Base-by-base conservation (phyloP, 352 stramenopile genomes). In the Phytophthora vignae region DNA sequence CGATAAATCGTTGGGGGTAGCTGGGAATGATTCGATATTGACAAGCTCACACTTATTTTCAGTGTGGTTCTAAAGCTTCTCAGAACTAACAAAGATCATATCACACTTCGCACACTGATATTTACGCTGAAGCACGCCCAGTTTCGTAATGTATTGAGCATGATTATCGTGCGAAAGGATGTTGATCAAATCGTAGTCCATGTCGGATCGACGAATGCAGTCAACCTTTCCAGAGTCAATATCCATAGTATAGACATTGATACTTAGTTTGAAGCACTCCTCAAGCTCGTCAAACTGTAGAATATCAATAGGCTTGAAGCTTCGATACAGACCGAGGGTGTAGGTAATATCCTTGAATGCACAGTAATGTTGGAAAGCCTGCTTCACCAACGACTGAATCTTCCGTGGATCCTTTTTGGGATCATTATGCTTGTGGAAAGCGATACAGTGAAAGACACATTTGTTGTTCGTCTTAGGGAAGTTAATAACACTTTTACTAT, bases 391-490 rank as follows among this genome's bases (percentile, higher is more conserved):
- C 11, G 27, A 21, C 36, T 62, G 38, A 15, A 53, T 50, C 3
- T n/a, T 49, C 10, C 22, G 14, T n/a, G 36, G 36, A 31, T 49
- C 21, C n/a, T 53, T 64, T n/a, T 55, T 64, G 17, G 11, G 2
- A 1, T n/a, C 14, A 17, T 48, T 17, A n/a, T 36, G 5, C 11
- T 11, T 38, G 22, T 64, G 44, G 15, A n/a, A 64, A 3, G 40
- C 57, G 27, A 64, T 64, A 10, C 57, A 64, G 40, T 64, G 44
- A 11, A 63, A 63, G 4, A 55, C 44, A 14, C 57, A 64, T 8
- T 64, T 64, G 40, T 64, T 66, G 59, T 65, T 65, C 2, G 46
- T 65, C 19, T 65, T 58, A 15, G 59, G 59, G 31, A 65, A 65
- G 48, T 65, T 57, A 15, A 56, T 57, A 14, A 65, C 48, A 19